Base-by-base conservation (phyloP, 2,329 filamentous ascomycete genomes). In the Talaromyces funiculosus region DNA sequence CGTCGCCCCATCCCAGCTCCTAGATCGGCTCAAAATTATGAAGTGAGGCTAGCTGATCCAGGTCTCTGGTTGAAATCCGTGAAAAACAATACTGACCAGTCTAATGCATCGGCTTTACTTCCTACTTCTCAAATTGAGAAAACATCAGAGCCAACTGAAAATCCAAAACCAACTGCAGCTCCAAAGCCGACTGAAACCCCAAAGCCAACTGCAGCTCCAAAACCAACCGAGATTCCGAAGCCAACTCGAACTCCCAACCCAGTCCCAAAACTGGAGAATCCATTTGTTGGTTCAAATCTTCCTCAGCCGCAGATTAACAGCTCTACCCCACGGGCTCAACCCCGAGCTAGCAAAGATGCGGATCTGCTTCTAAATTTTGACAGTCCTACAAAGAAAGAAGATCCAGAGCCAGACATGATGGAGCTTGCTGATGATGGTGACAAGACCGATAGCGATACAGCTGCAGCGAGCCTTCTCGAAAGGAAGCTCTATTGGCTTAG, bases 351-450 rank as follows among this genome's bases (percentile, higher is more conserved):
- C 29, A 20, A 20, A 26, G 45, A 58, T 12, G 40, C 33, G 45
- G 62, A 49, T n/a, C 42, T 65, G n/a, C 65, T 71, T 24, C 56
- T 72, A 24, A 66, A 67, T 58, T 55, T 71, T 16, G 61, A 57
- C 18, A 40, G 33, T 31, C 57, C 66, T 26, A 61, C 66, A 5
- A 54, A 54, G 26, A 35, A 37, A 18, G 22, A 18, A 18, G 24
- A 12, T 47, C 16, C 53, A 37, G n/a, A 14, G 53, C 22, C 31
- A 60, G 67, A 69, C 29, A 42, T 68, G 26, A 53, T 66, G 61
- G 68, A 66, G 2, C 47, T 71, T 20, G 62, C 66, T 14, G 16
- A 38, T 6, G 20, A 38, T 10, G 45, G 24, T 14, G 24, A 51
- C n/a, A 33, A 33, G 12, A 12, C 31, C 1, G 20, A 40, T 4